Percentiles rank a stretch among this genome's conserved stretches.
phyloP scores from a whole-genome alignment of 768 basidiomycete genomes.

The Brasilioporus rufonigricans region DNA sequence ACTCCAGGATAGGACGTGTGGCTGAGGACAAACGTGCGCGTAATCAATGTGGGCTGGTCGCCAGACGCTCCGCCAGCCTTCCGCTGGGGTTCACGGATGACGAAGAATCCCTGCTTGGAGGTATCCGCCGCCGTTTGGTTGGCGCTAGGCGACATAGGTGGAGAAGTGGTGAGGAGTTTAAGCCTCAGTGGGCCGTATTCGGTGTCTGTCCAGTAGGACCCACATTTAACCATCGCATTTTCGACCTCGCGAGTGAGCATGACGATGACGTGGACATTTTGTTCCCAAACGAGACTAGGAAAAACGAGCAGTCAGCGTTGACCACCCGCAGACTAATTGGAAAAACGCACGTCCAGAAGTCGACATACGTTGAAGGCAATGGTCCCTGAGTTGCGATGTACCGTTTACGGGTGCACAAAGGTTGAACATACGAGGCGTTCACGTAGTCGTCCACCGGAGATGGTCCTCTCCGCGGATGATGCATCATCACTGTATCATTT shows the following conservation, averaged over 20 bases:
- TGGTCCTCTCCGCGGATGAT: conserved; percentile 12
- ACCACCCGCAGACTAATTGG: neutral
- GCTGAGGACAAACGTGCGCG: conserved; percentile 65
- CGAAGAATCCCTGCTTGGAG: conserved; percentile 36
- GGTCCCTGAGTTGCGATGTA: conserved; percentile 98
- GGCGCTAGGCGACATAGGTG: conserved; percentile 25
- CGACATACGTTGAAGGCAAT: conserved; percentile 79
- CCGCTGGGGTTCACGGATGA: conserved; percentile 25
- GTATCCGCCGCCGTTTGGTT: conserved; percentile 34
- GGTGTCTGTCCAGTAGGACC: conserved; percentile 78
- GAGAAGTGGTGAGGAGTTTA: conserved; percentile 46
- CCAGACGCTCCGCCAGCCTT: conserved; percentile 8
- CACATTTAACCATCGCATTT: conserved; percentile 86
- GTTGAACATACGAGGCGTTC: conserved; percentile 92
- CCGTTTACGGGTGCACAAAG: conserved; percentile 72
- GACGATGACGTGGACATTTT: conserved; percentile 91
- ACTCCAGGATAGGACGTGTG: conserved; percentile 59
- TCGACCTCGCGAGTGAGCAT: conserved; percentile 96
- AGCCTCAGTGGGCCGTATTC: conserved; percentile 72
- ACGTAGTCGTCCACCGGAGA: conserved; percentile 81
- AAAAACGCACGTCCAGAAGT: conserved; percentile 90
- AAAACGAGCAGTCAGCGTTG: conserved; percentile 6
- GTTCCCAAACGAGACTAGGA: conserved; percentile 83
- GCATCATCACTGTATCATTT: neutral
- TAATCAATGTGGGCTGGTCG: conserved; percentile 38